These are phyloP conservation scores for Nepenthes mirabilis DNA, from an alignment of 148 eudicot genomes.

Conservation along the genomic window DNA sequence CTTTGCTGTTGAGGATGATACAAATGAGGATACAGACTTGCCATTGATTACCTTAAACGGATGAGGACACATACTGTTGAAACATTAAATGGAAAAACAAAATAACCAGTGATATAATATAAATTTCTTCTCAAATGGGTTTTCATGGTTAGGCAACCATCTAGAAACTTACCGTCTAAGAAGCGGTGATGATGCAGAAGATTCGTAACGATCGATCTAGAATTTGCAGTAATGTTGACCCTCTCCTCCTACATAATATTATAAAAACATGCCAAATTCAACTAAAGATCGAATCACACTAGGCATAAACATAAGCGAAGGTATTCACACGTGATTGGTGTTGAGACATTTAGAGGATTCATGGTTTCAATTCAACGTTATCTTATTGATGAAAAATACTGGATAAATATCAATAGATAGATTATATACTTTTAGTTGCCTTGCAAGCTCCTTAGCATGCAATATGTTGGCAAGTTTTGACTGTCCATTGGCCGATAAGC, in stretches of 20 bases:
- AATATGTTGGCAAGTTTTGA: conserved; percentile 82
- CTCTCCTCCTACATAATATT: conserved; percentile 46
- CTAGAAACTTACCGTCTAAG: conserved; percentile 30
- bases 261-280: not conserved
- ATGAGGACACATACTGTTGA: not conserved
- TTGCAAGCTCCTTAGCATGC: conserved; percentile 70
- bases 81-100: not conserved
- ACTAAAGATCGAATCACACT: not conserved
- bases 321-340: too few relatives aligned
- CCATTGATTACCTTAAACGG: too few relatives aligned
- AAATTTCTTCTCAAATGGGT: not conserved
- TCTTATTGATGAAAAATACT: not conserved
- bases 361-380: too few relatives aligned
- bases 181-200: conserved; percentile 44
- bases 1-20: too few relatives aligned
- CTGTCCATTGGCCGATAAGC: conserved; percentile 67
- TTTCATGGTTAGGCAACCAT: not conserved
- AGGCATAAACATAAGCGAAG: too few relatives aligned
- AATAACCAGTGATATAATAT: not conserved
- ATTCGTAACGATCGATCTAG: conserved; percentile 76
- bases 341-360: too few relatives aligned
- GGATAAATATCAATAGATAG: not conserved
- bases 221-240: conserved; percentile 58
- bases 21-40: too few relatives aligned
- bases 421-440: conserved; percentile 43